Conservation (phyloP, 2,329 filamentous ascomycete species). For the Dendrostoma leiphaemia region DNA sequence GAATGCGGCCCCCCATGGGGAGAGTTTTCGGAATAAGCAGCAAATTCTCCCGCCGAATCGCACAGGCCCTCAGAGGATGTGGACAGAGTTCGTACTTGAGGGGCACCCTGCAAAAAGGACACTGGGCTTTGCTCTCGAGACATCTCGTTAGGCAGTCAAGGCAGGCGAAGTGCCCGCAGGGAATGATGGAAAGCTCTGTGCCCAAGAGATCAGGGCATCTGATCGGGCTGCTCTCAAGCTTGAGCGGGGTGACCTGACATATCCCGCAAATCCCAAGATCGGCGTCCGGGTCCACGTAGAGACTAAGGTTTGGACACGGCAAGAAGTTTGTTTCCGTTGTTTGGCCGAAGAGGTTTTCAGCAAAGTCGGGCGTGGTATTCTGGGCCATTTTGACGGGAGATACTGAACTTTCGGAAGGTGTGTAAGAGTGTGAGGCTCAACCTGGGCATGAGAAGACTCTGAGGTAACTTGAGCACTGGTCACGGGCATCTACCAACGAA, state of each 20-base stretch:
- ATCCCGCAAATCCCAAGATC: constrained; percentile 6
- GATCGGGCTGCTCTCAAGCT: not conserved
- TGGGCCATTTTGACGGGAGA: not conserved
- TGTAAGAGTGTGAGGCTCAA: no score
- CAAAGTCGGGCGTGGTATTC: not conserved
- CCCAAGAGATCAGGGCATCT: not conserved
- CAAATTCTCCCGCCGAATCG: constrained; percentile 3
- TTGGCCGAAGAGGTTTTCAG: constrained; percentile 7
- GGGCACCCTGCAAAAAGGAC: constrained; percentile 8
- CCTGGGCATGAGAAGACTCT: no score
- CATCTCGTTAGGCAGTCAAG: not conserved
- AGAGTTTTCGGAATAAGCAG: constrained; percentile 4
- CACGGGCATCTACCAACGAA: no score
- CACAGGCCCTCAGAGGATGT: not conserved
- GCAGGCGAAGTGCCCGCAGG: constrained; percentile 14
- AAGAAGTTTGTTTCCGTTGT: constrained; percentile 5
- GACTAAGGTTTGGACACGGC: constrained; percentile 8
- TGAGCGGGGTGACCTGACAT: constrained; percentile 6
- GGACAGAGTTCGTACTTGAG: constrained; percentile 11
- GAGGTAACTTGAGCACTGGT: no score
- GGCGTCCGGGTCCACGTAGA: not conserved
- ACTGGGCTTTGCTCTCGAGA: not conserved
- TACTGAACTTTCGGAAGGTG: no score
- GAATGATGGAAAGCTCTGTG: not conserved
- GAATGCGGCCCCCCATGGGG: constrained; percentile 1